Evolutionary conservation across 805 yeast genomes (phyloP), one percentile per base, ranked within the genome.

Genomic region (Kazachstania psychrophila): DNA sequence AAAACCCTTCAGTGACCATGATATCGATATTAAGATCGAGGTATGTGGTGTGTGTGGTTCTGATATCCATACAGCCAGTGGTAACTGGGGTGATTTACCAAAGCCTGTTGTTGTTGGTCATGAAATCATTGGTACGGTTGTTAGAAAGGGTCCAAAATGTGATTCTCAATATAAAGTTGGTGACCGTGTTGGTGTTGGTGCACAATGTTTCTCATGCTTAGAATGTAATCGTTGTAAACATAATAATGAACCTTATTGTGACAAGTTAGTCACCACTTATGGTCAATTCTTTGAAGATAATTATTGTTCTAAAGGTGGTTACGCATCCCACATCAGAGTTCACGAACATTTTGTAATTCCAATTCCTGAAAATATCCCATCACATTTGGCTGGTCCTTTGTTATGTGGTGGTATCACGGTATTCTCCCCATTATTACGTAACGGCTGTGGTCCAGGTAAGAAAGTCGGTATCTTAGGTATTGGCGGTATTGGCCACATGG

Each of bases 151-250:
- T 37, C 47, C 65, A n/a, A 62, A 70, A 24, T 75, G 81, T 45
- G 56, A 59, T 8, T 47, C 54, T 10, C 61, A 64, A 43, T 36
- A 68, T 60, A 62, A 72, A 67, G 55, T 78, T 14, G 94, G 94
- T 38, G 79, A 84, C 46, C 67, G 85, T 45, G 92, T 81, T 19
- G 94, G 89, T 37, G 70, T 81, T 34, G 94, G 94, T 48, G 89
- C 92, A 18, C 77, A 73, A 51, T 65, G 69, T 18, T 64, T 61
- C 40, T 64, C 81, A 26, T 83, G 94, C 63, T 58, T 67, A 38
- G 61, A 70, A 12, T 84, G 94, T 62, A 51, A 65, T 33, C 66
- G 75, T 51, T 84, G 87, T 67, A 54, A 65, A 16, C 43, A 51
- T 26, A 68, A 65, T 47, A 69, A 76, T 52, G 80, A 78, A 47